Base-by-base conservation (phyloP, 2,329 filamentous ascomycete genomes). In the Colletotrichum sp. region DNA sequence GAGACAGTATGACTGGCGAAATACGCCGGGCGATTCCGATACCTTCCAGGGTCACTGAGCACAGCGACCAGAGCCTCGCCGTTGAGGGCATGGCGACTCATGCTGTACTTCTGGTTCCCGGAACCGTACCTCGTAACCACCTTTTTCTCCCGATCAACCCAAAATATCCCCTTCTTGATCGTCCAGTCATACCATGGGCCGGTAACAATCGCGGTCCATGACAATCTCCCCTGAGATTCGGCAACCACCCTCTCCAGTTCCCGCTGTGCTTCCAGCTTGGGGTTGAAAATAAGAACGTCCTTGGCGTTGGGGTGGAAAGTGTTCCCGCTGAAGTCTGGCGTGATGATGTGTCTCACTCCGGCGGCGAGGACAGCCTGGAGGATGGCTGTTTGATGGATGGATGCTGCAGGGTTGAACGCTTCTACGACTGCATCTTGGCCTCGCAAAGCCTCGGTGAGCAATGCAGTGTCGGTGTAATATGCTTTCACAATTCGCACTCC, bases 381-480 rank as follows among this genome's bases (percentile, higher is more conserved):
- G 18, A 80, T 80, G 9, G 28, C 26, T 5, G 34, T n/a, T 36
- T 80, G 79, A 10, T 80, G 68, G 34, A 57, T 8, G 4, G 79
- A 78, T 10, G 77, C 77, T 2, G 75, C 76, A 10, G 79, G 79
- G 55, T 80, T 80, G 72, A 80, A 80, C 9, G 79, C 79, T n/a
- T 80, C 80, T 48, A 86, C 76, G 4, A 86, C 77, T 18, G 80
- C 79, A 5, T 85, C 81, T 65, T 86, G 84, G 28, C 78, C 80
- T 36, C 78, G 63, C 8, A 86, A 79, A 2, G 78, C 79, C 3
- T 71, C n/a, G 6, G 77, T 69, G 7, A 83, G 78, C 66, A 82
- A 81, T 1, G 80, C 77, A 5, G 85, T 81, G 18, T 89, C 82
- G 15, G 85, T 78, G 80, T 92, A 92, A 81, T 91, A 82, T 72